phyloP scores from a whole-genome alignment of 148 eudicot genomes.

The Rhododendron griersonianum region DNA sequence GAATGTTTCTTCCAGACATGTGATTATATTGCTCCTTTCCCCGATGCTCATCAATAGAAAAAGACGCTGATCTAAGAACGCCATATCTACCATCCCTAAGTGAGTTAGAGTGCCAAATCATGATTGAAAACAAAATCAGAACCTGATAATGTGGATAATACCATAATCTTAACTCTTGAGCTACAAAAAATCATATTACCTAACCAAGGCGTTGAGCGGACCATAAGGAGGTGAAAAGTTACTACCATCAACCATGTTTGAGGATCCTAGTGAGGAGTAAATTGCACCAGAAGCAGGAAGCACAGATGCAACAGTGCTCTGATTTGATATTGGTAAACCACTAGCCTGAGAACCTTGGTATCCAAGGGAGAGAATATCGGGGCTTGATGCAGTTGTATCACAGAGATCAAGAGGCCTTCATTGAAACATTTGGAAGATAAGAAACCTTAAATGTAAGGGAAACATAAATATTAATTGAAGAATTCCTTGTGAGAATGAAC shows the following conservation, averaged over 20 bases:
- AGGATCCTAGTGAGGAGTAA: conserved; percentile 29
- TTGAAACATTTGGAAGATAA: conserved; percentile 5
- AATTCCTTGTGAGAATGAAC: neutral
- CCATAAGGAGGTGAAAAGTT: conserved; percentile 31
- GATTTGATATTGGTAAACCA: conserved; percentile 29
- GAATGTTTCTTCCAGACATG: conserved; percentile 59
- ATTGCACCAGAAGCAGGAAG: conserved; percentile 28
- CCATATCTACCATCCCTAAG: conserved; percentile 64
- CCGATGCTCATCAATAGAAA: conserved; percentile 72
- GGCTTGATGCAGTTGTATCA: conserved; percentile 55
- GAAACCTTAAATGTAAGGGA: conserved; percentile 13
- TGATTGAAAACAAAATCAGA: neutral
- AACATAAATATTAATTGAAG: neutral
- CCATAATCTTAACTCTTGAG: neutral
- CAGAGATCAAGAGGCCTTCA: conserved; percentile 90
- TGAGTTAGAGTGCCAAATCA: neutral
- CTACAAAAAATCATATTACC: conserved; percentile 39
- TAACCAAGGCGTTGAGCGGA: conserved; percentile 31
- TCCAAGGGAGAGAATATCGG: conserved; percentile 53
- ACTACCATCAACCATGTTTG: conserved; percentile 29
- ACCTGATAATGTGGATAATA: neutral
- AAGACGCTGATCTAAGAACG: conserved; percentile 56
- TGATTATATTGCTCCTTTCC: conserved; percentile 64
- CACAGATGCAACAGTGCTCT: conserved; percentile 24
- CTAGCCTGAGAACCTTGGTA: conserved; percentile 45